phyloP scores from a whole-genome alignment of 129 eudicot species.

The Chrysanthemum makinoi region DNA sequence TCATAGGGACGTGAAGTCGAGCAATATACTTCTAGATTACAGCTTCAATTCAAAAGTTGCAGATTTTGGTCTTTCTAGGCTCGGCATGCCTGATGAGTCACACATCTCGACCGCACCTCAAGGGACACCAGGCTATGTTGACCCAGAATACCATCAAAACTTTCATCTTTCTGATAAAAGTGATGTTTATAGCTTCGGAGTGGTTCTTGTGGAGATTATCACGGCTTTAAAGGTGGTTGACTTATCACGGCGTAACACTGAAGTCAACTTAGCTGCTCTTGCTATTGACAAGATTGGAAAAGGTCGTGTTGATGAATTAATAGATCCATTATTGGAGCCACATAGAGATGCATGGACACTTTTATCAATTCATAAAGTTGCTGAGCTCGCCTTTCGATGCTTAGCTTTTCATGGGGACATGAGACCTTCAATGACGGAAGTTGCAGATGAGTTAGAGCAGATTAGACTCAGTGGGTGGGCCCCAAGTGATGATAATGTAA shows the following conservation, averaged over 20 bases:
- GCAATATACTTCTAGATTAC: constrained; percentile 80
- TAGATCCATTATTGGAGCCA: constrained; percentile 76
- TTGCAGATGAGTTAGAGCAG: constrained; percentile 83
- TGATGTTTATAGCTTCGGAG: constrained; percentile 95
- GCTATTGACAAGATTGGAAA: constrained; percentile 76
- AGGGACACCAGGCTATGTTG: constrained; percentile 97
- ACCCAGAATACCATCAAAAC: constrained; percentile 94
- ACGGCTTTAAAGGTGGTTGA: constrained; percentile 88
- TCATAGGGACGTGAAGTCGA: constrained; percentile 91
- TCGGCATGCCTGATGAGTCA: constrained; percentile 77
- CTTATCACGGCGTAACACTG: constrained; percentile 65
- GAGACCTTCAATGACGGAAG: constrained; percentile 97
- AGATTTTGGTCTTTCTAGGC: constrained; percentile 92
- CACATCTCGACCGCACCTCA: constrained; percentile 97
- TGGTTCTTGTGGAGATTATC: constrained; percentile 85
- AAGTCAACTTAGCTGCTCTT: constrained; percentile 86
- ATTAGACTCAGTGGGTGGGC: constrained; percentile 71
- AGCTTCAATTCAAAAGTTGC: constrained; percentile 79
- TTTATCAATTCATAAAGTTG: constrained; percentile 76
- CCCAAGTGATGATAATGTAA: constrained; percentile 45
- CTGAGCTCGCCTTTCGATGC: constrained; percentile 93
- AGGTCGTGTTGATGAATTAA: constrained; percentile 72
- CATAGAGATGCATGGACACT: constrained; percentile 83
- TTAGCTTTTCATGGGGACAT: constrained; percentile 88
- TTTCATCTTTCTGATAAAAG: constrained; percentile 92